Conservation (phyloP, 129 eudicot genomes). For the sunflower (Helianthus annuus) region HanXRQr2.0-SUNRISE NC_035433.2:110794825-110795324, state of each 20-base stretch:
- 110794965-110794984: no score
- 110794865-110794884: no score
- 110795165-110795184: background rate
- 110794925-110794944: background rate
- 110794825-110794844: no score
- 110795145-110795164: background rate
- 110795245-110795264: background rate
- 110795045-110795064: background rate
- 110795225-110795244: conserved; percentile 3
- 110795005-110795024: no score
- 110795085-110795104: conserved; percentile 5
- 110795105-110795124: background rate
- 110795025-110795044: background rate
- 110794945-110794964: no score
- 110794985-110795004: no score
- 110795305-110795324: background rate
- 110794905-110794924: background rate
- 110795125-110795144: background rate
- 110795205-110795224: conserved; percentile 8
- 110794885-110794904: background rate
- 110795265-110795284: background rate
- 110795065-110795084: conserved; percentile 11
- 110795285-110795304: background rate
- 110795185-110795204: background rate
- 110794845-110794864: no score